phyloP scores from a whole-genome alignment of 2,329 filamentous ascomycete genomes.

The Lachnum nothofagi region DNA sequence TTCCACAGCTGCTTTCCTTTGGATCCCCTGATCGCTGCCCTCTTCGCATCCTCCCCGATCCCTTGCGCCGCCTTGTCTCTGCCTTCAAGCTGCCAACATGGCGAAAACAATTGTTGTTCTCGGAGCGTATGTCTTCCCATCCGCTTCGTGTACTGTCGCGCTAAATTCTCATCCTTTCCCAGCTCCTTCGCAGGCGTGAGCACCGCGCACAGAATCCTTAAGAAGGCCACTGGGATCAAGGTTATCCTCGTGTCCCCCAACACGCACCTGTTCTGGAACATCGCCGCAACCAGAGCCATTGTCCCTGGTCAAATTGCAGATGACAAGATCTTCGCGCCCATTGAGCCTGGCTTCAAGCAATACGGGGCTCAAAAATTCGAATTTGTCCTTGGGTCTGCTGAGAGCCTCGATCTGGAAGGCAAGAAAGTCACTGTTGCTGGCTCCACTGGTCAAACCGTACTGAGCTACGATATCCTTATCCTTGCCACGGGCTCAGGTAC shows the following conservation, averaged over 20 bases:
- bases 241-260: constrained; percentile 50
- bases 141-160: too few relatives aligned
- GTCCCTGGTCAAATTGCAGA: constrained; percentile 42
- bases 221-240: constrained; percentile 38
- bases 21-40: too few relatives aligned
- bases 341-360: constrained; percentile 42
- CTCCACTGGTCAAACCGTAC: constrained; percentile 30
- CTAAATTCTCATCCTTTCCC: too few relatives aligned
- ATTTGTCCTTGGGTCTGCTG: constrained; percentile 47
- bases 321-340: constrained; percentile 37
- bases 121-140: too few relatives aligned
- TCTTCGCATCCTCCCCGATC: too few relatives aligned
- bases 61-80: too few relatives aligned
- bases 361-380: constrained; percentile 47
- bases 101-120: too few relatives aligned
- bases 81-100: too few relatives aligned
- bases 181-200: constrained; percentile 30
- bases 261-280: constrained; percentile 46
- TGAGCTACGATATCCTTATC: constrained; percentile 47
- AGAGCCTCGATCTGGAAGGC: constrained; percentile 37
- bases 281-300: constrained; percentile 45
- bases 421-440: constrained; percentile 41
- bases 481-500: constrained; percentile 50
- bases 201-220: constrained; percentile 32
- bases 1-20: too few relatives aligned